Conservation (phyloP, 805 yeast genomes). For the Ogataea angusta region DNA sequence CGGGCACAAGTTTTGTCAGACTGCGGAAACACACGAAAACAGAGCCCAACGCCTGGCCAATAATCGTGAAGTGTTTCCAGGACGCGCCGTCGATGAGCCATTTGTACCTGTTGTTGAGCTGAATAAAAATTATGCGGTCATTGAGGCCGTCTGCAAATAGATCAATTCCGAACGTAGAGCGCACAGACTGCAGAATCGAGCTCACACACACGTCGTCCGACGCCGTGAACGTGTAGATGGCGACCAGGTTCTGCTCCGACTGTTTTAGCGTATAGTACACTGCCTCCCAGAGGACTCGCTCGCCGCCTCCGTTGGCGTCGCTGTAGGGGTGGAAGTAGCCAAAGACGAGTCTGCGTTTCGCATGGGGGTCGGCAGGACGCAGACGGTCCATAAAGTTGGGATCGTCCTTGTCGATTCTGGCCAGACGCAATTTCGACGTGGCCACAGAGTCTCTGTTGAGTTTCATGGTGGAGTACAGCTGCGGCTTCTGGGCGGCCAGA, state of each 20-base stretch:
- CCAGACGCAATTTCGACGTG: constrained; percentile 24
- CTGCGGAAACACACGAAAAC: constrained; percentile 68
- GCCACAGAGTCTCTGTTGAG: constrained; percentile 21
- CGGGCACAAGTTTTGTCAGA: constrained; percentile 66
- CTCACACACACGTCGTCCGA: constrained; percentile 23
- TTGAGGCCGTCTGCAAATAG: constrained; percentile 21
- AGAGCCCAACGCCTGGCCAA: constrained; percentile 88
- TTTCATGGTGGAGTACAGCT: constrained; percentile 34
- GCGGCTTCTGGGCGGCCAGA: constrained; percentile 31
- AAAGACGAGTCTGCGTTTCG: constrained; percentile 44
- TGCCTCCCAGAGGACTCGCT: constrained; percentile 93
- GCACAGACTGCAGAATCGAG: constrained; percentile 23
- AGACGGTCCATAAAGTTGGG: constrained; percentile 20
- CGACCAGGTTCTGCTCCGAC: constrained; percentile 50
- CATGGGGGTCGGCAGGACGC: constrained; percentile 34
- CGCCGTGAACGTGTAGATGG: constrained; percentile 51
- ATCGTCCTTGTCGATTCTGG: constrained; percentile 27
- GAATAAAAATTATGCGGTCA: constrained; percentile 32
- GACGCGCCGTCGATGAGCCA: constrained; percentile 62
- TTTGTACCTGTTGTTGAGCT: constrained; percentile 34
- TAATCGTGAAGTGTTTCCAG: constrained; percentile 77
- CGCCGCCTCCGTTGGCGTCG: constrained; percentile 98
- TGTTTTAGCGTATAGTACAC: constrained; percentile 62
- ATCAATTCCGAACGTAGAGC: constrained; percentile 28
- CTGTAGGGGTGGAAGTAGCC: constrained; percentile 97